Conservation (phyloP, 2,329 filamentous ascomycete genomes). For the Ceratocystis diversiconidia region DNA sequence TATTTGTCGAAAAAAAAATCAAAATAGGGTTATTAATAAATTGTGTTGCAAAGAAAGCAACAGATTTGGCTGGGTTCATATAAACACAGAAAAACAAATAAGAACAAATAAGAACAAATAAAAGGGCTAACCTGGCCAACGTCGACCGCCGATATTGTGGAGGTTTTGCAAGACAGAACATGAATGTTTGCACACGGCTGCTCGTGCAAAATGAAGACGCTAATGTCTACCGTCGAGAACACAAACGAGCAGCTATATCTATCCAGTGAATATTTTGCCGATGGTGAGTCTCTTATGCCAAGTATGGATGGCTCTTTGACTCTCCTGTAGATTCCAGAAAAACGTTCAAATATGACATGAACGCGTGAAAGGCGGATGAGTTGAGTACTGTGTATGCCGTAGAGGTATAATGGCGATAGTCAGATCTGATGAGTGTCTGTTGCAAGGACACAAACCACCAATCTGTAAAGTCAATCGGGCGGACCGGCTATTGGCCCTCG, state of each 20-base stretch:
- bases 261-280: not conserved
- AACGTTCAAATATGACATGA: not conserved
- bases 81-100: not conserved
- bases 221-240: not conserved
- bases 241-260: not conserved
- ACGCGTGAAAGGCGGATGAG: not conserved
- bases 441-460: not conserved
- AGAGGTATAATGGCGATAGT: too few relatives aligned
- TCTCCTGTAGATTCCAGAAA: not conserved
- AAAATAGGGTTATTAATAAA: not conserved
- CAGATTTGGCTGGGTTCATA: too few relatives aligned
- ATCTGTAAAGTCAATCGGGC: not conserved
- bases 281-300: not conserved
- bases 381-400: too few relatives aligned
- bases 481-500: conserved; percentile 25
- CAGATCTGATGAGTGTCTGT: not conserved
- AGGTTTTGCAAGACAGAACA: not conserved
- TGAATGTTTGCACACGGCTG: not conserved
- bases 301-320: not conserved
- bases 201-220: not conserved
- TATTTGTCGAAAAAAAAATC: not conserved
- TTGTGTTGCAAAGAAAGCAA: not conserved
- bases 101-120: not conserved
- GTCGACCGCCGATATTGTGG: not conserved
- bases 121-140: not conserved